phyloP scores from a whole-genome alignment of 768 basidiomycete genomes.

The Phylloporus sp. region DNA sequence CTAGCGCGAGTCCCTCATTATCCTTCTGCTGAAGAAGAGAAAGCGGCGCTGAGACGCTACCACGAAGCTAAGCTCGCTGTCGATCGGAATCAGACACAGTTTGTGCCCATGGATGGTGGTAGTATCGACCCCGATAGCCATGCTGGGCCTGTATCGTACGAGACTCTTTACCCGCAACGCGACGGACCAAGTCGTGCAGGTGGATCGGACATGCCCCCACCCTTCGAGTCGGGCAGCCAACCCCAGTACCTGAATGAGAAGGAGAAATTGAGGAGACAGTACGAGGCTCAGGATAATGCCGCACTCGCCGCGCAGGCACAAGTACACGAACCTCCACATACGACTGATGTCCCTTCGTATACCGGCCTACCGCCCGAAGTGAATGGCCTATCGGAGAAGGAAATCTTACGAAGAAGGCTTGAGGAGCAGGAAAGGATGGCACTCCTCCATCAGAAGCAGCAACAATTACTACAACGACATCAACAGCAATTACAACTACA shows the following conservation, averaged over 20 bases:
- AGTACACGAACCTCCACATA: constrained; percentile 13
- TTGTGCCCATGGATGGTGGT: constrained; percentile 18
- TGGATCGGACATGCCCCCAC: constrained; percentile 44
- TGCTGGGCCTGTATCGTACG: constrained; percentile 55
- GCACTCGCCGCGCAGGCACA: constrained; percentile 31
- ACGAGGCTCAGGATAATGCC: constrained; percentile 64
- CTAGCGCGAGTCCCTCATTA: constrained; percentile 42
- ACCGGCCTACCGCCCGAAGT: constrained; percentile 19
- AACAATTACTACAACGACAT: constrained; percentile 4
- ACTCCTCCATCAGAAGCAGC: constrained; percentile 20
- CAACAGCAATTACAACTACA: not conserved
- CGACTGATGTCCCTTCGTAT: constrained; percentile 23
- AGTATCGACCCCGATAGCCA: constrained; percentile 9
- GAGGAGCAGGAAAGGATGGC: constrained; percentile 52
- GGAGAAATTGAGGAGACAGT: constrained; percentile 59
- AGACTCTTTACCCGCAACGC: constrained; percentile 52
- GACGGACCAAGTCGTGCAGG: constrained; percentile 23
- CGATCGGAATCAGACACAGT: constrained; percentile 49
- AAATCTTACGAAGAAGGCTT: constrained; percentile 49
- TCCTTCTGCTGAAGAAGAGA: constrained; percentile 68
- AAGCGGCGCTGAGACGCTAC: constrained; percentile 64
- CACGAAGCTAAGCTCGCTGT: constrained; percentile 71
- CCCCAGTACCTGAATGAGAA: constrained; percentile 55
- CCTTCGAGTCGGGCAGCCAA: constrained; percentile 44
- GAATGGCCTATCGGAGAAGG: constrained; percentile 48